phyloP scores from a whole-genome alignment of 2,329 filamentous ascomycete species.

The Scedosporium minutisporum region DNA sequence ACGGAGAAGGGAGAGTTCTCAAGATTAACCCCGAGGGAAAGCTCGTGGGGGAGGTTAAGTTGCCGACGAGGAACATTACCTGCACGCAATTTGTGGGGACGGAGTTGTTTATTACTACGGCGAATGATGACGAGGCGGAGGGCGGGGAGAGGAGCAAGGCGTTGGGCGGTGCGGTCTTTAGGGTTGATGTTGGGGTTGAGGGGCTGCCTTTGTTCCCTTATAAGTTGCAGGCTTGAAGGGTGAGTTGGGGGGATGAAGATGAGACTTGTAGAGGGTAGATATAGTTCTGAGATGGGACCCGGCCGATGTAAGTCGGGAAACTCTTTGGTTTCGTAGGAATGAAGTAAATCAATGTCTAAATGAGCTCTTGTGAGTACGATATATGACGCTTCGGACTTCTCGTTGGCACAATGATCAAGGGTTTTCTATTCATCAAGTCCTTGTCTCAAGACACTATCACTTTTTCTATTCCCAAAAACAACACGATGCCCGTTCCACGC shows the following conservation, averaged over 20 bases:
- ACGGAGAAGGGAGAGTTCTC: slow-evolving; percentile 66
- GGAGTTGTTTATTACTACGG: slow-evolving; percentile 70
- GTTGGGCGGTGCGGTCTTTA: slow-evolving; percentile 63
- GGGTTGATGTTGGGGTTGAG: slow-evolving; percentile 63
- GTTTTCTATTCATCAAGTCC: no score
- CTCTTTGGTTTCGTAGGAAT: background rate
- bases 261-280: background rate
- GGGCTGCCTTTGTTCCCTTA: slow-evolving; percentile 58
- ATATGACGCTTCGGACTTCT: no score
- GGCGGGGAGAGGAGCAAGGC: slow-evolving; percentile 50
- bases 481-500: no score
- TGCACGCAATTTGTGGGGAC: slow-evolving; percentile 72
- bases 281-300: background rate
- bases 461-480: no score
- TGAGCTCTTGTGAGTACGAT: no score
- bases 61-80: slow-evolving; percentile 72
- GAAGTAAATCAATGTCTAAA: background rate
- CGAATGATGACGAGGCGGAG: slow-evolving; percentile 54
- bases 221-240: slow-evolving; percentile 29
- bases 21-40: slow-evolving; percentile 61
- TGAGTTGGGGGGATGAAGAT: background rate
- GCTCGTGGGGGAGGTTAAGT: slow-evolving; percentile 61
- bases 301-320: no score
- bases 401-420: no score
- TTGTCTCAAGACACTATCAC: no score